Evolutionary conservation across 2,329 filamentous ascomycete species (phyloP).

Genomic region (Colletotrichum magnum): DNA sequence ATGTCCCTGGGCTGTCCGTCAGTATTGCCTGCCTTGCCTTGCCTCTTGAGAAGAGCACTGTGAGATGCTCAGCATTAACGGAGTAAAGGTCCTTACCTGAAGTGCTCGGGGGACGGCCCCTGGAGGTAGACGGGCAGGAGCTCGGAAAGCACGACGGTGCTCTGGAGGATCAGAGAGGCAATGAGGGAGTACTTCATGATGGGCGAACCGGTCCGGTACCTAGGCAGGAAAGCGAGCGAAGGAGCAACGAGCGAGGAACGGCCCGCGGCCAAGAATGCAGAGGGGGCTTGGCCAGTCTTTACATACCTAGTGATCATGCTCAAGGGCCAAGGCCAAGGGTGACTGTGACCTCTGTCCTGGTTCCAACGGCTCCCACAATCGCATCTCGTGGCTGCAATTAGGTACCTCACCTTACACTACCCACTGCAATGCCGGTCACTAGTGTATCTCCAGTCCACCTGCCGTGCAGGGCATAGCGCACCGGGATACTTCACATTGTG

Average conservation of each 20-base stretch:
- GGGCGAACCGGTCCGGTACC: not conserved
- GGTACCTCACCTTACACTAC: too few species aligned
- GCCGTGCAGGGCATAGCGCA: constrained; percentile 9
- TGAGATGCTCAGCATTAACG: too few species aligned
- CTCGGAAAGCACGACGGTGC: constrained; percentile 28
- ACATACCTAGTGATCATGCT: not conserved
- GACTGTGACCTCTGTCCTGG: too few species aligned
- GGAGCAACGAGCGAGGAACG: not conserved
- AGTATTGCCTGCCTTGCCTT: not conserved
- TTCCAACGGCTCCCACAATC: too few species aligned
- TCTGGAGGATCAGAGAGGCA: constrained; percentile 31
- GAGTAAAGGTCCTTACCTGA: constrained; percentile 8
- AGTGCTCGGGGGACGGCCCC: constrained; percentile 24
- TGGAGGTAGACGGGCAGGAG: constrained; percentile 29
- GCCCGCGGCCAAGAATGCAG: constrained; percentile 5
- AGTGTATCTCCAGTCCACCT: constrained; percentile 26
- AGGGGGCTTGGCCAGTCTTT: constrained; percentile 2
- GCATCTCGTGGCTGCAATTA: too few species aligned
- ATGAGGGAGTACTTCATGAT: constrained; percentile 35
- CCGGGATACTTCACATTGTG: not conserved
- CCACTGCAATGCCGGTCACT: not conserved
- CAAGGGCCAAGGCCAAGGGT: too few species aligned
- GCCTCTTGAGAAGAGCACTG: not conserved
- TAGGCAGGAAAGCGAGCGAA: not conserved
- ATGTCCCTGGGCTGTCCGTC: constrained; percentile 16